phyloP scores from a whole-genome alignment of 1,284 basidiomycete genomes.

The Cryptococcus neoformans region DNA sequence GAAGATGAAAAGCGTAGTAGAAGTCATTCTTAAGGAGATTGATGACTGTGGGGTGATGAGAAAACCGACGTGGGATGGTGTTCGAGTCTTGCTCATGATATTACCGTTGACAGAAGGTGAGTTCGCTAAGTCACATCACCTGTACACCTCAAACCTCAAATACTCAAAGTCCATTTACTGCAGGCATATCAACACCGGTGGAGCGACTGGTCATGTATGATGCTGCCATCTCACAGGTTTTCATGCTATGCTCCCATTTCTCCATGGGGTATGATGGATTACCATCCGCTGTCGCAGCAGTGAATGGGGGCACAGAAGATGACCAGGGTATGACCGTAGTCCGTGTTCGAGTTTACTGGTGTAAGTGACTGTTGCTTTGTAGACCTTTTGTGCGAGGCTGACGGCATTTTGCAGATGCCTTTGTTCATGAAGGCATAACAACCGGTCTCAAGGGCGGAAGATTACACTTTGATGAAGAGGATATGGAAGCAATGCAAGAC shows the following conservation, averaged over 20 bases:
- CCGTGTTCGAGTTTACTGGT: slow-evolving; percentile 79
- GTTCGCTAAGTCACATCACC: slow-evolving; percentile 15
- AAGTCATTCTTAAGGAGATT: slow-evolving; percentile 69
- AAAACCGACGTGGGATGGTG: slow-evolving; percentile 80
- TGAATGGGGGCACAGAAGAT: slow-evolving; percentile 52
- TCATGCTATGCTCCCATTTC: slow-evolving; percentile 63
- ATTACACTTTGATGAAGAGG: slow-evolving; percentile 62
- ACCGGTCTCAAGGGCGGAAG: slow-evolving; percentile 74
- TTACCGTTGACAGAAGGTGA: slow-evolving; percentile 76
- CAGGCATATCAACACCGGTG: slow-evolving; percentile 55
- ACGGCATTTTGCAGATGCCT: slow-evolving; percentile 49
- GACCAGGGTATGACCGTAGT: slow-evolving; percentile 47
- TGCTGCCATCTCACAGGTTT: slow-evolving; percentile 62
- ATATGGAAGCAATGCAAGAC: slow-evolving; percentile 64
- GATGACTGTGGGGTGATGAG: slow-evolving; percentile 73
- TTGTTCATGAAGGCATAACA: slow-evolving; percentile 72
- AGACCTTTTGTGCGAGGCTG: not conserved
- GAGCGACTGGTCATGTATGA: slow-evolving; percentile 63
- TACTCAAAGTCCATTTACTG: not conserved
- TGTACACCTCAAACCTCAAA: not conserved
- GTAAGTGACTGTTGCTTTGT: slow-evolving; percentile 17
- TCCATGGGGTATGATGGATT: slow-evolving; percentile 55
- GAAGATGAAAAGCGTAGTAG: slow-evolving; percentile 59
- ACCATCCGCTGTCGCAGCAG: slow-evolving; percentile 36
- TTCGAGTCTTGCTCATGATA: slow-evolving; percentile 68